These are phyloP conservation scores for Nissolia schottii DNA, from an alignment of 306 rosid genomes.

Conservation along the genomic window DNA sequence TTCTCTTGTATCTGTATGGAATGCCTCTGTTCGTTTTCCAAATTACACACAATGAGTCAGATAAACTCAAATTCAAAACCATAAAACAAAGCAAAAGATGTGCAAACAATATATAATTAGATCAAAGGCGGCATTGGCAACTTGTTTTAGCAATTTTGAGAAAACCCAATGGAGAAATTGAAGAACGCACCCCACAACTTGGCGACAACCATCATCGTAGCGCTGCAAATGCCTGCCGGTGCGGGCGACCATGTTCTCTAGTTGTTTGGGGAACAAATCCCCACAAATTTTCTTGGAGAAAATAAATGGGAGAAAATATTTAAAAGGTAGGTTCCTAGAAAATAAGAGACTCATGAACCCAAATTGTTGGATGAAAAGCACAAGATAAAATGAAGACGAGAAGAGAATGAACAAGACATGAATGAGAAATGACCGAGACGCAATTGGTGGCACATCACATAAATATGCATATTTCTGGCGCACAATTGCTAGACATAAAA, in stretches of 20 bases:
- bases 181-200: slow-evolving; percentile 49
- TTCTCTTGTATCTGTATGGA: slow-evolving; percentile 53
- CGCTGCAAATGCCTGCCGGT: slow-evolving; percentile 61
- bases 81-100: background rate
- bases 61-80: background rate
- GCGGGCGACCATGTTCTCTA: slow-evolving; percentile 46
- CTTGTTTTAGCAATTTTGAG: background rate
- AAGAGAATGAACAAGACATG: background rate
- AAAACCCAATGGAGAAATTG: background rate
- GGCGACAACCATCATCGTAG: slow-evolving; percentile 50
- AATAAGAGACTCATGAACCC: slow-evolving; percentile 45
- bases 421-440: too few species aligned
- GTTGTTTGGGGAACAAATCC: slow-evolving; percentile 24
- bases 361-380: background rate
- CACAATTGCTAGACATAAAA: too few species aligned
- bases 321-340: slow-evolving; percentile 23
- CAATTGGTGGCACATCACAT: too few species aligned
- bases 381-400: background rate
- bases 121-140: too few species aligned
- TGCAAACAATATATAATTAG: too few species aligned
- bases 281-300: slow-evolving; percentile 12
- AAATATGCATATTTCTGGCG: too few species aligned
- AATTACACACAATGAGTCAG: background rate
- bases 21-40: slow-evolving; percentile 52
- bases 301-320: slow-evolving; percentile 20